Evolutionary conservation across 1,284 basidiomycete species (phyloP).

Genomic region (Tremellales sp.): DNA sequence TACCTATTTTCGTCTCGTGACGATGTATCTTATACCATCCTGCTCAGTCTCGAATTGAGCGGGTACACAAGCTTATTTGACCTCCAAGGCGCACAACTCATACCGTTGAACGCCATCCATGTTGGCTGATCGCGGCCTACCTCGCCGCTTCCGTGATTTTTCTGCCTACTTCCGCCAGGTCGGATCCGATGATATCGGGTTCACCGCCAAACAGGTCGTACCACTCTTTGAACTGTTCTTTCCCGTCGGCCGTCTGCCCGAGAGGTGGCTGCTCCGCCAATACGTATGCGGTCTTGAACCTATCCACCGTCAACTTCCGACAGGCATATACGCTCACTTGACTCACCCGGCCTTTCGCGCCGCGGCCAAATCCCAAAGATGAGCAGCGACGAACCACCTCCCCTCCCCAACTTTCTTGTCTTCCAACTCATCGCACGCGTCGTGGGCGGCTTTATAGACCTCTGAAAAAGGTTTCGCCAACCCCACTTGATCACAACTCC

Average conservation of each 20-base stretch:
- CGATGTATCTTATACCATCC: neutral
- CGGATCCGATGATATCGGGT: constrained; percentile 19
- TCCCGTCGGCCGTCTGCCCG: constrained; percentile 4
- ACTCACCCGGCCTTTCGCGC: constrained; percentile 24
- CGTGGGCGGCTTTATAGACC: constrained; percentile 19
- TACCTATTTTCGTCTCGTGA: neutral
- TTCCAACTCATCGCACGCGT: constrained; percentile 7
- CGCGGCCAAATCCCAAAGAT: constrained; percentile 25
- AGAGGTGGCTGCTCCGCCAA: constrained; percentile 15
- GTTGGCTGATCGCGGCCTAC: no score
- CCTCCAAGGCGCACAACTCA: neutral
- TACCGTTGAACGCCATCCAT: no score
- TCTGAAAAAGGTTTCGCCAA: constrained; percentile 16
- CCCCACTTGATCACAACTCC: constrained; percentile 25
- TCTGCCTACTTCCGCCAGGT: constrained; percentile 14
- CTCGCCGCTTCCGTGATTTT: constrained; percentile 2
- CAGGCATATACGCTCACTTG: neutral
- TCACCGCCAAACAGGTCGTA: constrained; percentile 20
- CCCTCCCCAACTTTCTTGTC: neutral
- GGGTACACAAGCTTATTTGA: neutral
- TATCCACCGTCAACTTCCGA: neutral
- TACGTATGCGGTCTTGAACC: constrained; percentile 24
- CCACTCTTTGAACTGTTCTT: constrained; percentile 8
- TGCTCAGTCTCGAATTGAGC: no score
- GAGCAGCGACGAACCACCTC: constrained; percentile 28